Percentiles rank a stretch among this genome's conserved stretches.
phyloP scores from a whole-genome alignment of 768 basidiomycete genomes.

The Tricholoma sp. region DNA sequence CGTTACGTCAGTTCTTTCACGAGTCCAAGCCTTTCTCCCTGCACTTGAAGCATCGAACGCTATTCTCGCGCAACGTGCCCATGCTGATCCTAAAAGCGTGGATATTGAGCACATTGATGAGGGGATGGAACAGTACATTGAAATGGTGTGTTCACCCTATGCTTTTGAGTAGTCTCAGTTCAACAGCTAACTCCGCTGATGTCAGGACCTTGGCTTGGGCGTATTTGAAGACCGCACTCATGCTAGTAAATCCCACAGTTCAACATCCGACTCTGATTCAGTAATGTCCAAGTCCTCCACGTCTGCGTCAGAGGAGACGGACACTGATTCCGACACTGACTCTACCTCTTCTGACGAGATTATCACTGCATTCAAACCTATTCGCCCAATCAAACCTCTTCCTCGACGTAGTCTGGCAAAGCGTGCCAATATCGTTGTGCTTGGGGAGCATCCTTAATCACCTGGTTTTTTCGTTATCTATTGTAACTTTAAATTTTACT shows the following conservation, averaged over 20 bases:
- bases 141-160: conserved; percentile 52
- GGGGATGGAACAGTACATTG: conserved; percentile 49
- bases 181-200: neutral
- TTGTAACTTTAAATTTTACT: neutral
- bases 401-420: conserved; percentile 29
- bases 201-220: conserved; percentile 61
- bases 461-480: neutral
- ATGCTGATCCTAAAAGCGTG: conserved; percentile 50
- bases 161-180: neutral
- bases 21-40: conserved; percentile 65
- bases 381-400: conserved; percentile 42
- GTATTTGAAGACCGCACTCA: conserved; percentile 42
- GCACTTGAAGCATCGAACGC: conserved; percentile 62
- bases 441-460: conserved; percentile 14
- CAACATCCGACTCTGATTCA: conserved; percentile 21
- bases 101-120: conserved; percentile 62
- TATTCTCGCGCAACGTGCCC: conserved; percentile 39
- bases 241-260: conserved; percentile 11
- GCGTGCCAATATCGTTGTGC: conserved; percentile 25
- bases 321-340: conserved; percentile 29
- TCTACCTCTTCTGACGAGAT: conserved; percentile 27
- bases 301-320: conserved; percentile 12
- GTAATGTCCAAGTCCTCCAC: conserved; percentile 22
- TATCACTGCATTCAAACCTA: conserved; percentile 34
- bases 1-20: conserved; percentile 48